These are phyloP conservation scores for Apocynum venetum DNA, from an alignment of 257 asterid species.

Conservation along the genomic window DNA sequence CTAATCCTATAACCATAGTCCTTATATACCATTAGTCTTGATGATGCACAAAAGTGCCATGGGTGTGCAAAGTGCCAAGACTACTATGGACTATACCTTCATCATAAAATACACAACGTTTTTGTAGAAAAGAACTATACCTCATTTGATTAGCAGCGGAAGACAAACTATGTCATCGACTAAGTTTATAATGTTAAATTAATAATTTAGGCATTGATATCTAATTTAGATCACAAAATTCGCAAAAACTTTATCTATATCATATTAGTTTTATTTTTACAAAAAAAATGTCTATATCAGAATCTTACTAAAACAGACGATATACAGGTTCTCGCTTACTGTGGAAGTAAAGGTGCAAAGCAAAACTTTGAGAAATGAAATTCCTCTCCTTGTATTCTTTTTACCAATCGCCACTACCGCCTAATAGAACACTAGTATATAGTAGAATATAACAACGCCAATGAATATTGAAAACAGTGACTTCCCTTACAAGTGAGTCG, in stretches of 20 bases:
- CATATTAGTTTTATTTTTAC: too few relatives aligned
- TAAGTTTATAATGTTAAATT: too few relatives aligned
- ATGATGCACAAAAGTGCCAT: neutral
- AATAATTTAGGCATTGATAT: too few relatives aligned
- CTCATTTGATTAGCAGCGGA: too few relatives aligned
- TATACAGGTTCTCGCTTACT: neutral
- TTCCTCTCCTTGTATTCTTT: neutral
- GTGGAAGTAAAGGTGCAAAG: constrained; percentile 4
- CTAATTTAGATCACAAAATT: too few relatives aligned
- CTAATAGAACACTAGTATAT: neutral
- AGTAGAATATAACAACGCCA: neutral
- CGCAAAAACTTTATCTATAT: too few relatives aligned
- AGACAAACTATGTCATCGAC: too few relatives aligned
- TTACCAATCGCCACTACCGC: neutral
- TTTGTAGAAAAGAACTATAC: too few relatives aligned
- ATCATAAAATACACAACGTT: too few relatives aligned
- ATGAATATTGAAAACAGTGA: constrained; percentile 1
- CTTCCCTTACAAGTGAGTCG: constrained; percentile 12
- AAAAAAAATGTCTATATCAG: too few relatives aligned
- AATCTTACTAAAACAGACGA: neutral
- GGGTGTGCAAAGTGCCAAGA: too few relatives aligned
- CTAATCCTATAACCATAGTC: neutral
- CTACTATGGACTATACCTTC: too few relatives aligned
- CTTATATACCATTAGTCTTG: neutral
- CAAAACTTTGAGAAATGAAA: neutral